phyloP scores from a whole-genome alignment of 1,284 basidiomycete species.

The Boletellus dicymbophilus region DNA sequence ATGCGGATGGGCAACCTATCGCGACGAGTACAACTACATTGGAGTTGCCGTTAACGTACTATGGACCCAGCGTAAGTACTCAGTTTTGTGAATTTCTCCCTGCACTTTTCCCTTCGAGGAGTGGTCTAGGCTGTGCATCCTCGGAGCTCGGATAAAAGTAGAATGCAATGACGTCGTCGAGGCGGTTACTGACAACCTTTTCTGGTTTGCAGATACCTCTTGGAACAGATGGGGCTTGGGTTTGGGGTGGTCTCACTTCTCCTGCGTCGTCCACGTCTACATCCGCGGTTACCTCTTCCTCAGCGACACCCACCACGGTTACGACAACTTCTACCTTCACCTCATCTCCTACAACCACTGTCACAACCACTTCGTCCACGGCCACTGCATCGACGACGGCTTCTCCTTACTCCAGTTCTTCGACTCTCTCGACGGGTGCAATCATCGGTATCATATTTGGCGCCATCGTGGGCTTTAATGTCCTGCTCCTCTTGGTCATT shows the following conservation, averaged over 20 bases:
- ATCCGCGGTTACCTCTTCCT: constrained; percentile 24
- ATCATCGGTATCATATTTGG: constrained; percentile 52
- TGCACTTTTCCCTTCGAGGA: too few relatives aligned
- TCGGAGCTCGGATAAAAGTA: neutral
- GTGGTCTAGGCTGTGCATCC: too few relatives aligned
- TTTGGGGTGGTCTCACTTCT: constrained; percentile 61
- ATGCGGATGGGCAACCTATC: constrained; percentile 49
- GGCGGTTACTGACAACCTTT: constrained; percentile 11
- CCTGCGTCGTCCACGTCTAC: constrained; percentile 38
- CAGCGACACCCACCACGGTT: constrained; percentile 23
- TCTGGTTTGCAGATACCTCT: constrained; percentile 61
- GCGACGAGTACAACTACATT: constrained; percentile 54
- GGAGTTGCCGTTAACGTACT: constrained; percentile 69
- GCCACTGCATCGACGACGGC: constrained; percentile 31
- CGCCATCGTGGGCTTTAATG: constrained; percentile 37
- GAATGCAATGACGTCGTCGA: constrained; percentile 11
- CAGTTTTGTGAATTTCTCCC: neutral
- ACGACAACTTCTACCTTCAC: constrained; percentile 28
- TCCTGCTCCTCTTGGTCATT: constrained; percentile 52
- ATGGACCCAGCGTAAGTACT: constrained; percentile 67
- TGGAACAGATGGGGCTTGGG: constrained; percentile 57
- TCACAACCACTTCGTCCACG: constrained; percentile 25
- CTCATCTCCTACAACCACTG: constrained; percentile 23
- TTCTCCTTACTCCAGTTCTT: constrained; percentile 27
- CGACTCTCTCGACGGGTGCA: constrained; percentile 29